A percentile compares a stretch with the other conserved stretches of the same genome.
These are phyloP conservation scores for Hypocrella siamensis DNA, from an alignment of 2,329 filamentous ascomycete species.

Conservation along the genomic window DNA sequence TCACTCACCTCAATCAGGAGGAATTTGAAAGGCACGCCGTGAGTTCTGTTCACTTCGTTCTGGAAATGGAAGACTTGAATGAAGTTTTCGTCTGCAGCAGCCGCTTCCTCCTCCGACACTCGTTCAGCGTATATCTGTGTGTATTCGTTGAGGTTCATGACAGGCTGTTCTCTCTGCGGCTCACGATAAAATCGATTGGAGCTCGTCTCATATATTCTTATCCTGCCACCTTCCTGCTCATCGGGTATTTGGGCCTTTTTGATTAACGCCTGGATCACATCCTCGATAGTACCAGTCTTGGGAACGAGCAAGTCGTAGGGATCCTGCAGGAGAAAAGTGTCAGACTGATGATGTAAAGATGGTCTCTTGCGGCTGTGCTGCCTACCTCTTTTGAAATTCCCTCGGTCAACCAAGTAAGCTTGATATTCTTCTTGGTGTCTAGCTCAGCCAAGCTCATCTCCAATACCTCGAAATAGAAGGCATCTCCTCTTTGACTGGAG, in stretches of 20 bases:
- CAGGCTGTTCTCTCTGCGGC: slow-evolving; percentile 50
- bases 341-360: too few species aligned
- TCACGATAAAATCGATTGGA: slow-evolving; percentile 73
- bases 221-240: slow-evolving; percentile 50
- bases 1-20: slow-evolving; percentile 58
- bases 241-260: slow-evolving; percentile 70
- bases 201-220: slow-evolving; percentile 73
- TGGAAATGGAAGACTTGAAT: slow-evolving; percentile 88
- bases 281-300: slow-evolving; percentile 67
- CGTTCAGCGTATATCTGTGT: slow-evolving; percentile 67
- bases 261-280: slow-evolving; percentile 59
- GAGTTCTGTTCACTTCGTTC: slow-evolving; percentile 66
- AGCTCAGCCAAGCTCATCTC: slow-evolving; percentile 89
- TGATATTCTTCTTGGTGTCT: slow-evolving; percentile 80
- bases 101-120: slow-evolving; percentile 57
- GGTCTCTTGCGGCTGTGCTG: too few species aligned
- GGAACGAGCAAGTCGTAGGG: slow-evolving; percentile 69
- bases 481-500: slow-evolving; percentile 55
- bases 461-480: slow-evolving; percentile 80
- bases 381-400: slow-evolving; percentile 77
- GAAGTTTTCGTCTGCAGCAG: slow-evolving; percentile 38
- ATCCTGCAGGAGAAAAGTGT: slow-evolving; percentile 38
- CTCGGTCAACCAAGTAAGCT: slow-evolving; percentile 72
- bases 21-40: slow-evolving; percentile 87
- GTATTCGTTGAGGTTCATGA: slow-evolving; percentile 79